Percentiles rank a stretch among this genome's conserved stretches.
Conservation (phyloP, 73 alveolate species). For the Paramecium bursaria region DNA sequence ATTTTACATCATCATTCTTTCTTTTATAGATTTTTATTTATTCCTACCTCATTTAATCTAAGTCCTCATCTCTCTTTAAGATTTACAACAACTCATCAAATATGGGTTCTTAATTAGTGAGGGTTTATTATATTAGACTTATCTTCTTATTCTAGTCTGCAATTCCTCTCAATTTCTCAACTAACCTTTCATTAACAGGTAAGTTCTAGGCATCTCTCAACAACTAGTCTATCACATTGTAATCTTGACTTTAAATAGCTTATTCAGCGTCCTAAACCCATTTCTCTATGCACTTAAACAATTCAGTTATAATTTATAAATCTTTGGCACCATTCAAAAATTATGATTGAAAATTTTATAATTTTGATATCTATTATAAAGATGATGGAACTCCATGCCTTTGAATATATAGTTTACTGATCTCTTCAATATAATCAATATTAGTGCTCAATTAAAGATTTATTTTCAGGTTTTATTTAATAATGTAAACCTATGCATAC, state of each 20-base stretch:
- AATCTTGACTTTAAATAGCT: not conserved
- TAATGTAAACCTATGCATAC: constrained; percentile 35
- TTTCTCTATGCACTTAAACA: not conserved
- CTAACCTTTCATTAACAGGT: constrained; percentile 25
- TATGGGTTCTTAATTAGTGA: not conserved
- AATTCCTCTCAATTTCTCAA: not conserved
- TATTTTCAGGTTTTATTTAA: constrained; percentile 6
- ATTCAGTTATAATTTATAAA: constrained; percentile 14
- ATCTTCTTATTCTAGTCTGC: not conserved
- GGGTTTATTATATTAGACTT: not conserved
- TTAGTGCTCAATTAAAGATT: not conserved
- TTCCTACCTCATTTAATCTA: constrained; percentile 14
- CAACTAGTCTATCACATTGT: not conserved
- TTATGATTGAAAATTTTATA: constrained; percentile 10
- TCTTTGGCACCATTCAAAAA: constrained; percentile 18
- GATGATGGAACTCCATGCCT: not conserved
- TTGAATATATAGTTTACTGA: not conserved
- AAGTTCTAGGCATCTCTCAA: constrained; percentile 5
- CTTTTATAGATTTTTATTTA: not conserved
- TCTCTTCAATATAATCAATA: constrained; percentile 19
- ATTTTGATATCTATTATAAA: constrained; percentile 2
- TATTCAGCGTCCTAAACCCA: constrained; percentile 15
- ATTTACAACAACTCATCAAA: not conserved
- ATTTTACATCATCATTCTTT: constrained; percentile 14
- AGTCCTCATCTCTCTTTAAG: constrained; percentile 1